phyloP scores from a whole-genome alignment of 306 rosid species.

The Alnus rubra region DNA sequence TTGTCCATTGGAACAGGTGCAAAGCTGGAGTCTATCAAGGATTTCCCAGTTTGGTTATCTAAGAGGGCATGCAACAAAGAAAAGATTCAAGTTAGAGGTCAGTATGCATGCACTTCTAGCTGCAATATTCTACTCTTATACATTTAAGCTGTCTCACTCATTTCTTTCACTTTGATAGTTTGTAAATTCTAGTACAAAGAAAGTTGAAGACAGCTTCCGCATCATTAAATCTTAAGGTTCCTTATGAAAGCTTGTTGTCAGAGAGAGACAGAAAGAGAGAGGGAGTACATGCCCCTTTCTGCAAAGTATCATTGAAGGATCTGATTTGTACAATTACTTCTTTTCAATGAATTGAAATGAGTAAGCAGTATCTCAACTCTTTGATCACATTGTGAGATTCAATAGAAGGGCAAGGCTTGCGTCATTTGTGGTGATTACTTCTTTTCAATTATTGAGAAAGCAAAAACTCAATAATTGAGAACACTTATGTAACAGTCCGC shows the following conservation, averaged over 20 bases:
- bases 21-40: constrained; percentile 64
- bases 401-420: too few relatives aligned
- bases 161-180: constrained; percentile 44
- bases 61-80: constrained; percentile 61
- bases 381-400: background rate
- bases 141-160: background rate
- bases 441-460: too few relatives aligned
- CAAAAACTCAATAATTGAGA: too few relatives aligned
- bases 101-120: constrained; percentile 19
- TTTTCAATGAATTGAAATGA: too few relatives aligned
- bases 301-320: too few relatives aligned
- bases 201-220: constrained; percentile 58
- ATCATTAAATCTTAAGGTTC: constrained; percentile 46
- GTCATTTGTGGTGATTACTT: too few relatives aligned
- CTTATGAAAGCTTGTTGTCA: background rate
- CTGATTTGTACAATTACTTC: too few relatives aligned
- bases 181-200: constrained; percentile 48
- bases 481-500: too few relatives aligned
- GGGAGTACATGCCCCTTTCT: background rate
- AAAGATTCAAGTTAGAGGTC: constrained; percentile 62
- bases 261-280: background rate
- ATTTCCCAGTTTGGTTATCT: constrained; percentile 62
- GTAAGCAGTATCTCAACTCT: too few relatives aligned
- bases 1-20: constrained; percentile 26
- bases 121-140: background rate